These are phyloP conservation scores for Backusella circina DNA, from an alignment of 192 early-diverging fungal species.

Conservation along the genomic window DNA sequence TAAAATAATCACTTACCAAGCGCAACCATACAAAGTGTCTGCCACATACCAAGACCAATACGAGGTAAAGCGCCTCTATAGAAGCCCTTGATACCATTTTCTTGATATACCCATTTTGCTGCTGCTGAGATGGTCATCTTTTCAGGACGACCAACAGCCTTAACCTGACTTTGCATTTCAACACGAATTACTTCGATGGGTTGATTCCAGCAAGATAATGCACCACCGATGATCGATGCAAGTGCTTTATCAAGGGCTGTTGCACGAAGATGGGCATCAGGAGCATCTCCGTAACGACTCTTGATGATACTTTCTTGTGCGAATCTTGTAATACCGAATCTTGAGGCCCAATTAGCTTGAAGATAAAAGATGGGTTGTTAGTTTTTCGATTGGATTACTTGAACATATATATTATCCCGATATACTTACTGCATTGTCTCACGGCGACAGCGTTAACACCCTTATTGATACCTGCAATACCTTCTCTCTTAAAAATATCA, in stretches of 20 bases:
- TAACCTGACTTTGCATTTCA: conserved; percentile 96
- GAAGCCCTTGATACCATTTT: conserved; percentile 89
- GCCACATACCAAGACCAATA: conserved; percentile 74
- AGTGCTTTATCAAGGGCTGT: conserved; percentile 58
- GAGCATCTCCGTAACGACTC: conserved; percentile 38
- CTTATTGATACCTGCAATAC: conserved; percentile 96
- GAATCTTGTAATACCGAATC: conserved; percentile 81
- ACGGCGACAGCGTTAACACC: conserved; percentile 98
- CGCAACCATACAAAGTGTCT: conserved; percentile 92
- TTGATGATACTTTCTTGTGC: conserved; percentile 71
- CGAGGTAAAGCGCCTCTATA: conserved; percentile 85
- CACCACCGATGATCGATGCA: conserved; percentile 88
- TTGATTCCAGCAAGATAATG: conserved; percentile 96
- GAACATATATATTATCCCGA: background rate
- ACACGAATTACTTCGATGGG: conserved; percentile 99
- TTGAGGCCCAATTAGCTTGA: conserved; percentile 92
- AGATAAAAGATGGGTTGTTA: background rate
- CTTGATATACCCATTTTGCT: conserved; percentile 87
- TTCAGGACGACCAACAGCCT: conserved; percentile 81
- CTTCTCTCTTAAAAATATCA: conserved; percentile 91
- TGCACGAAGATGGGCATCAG: conserved; percentile 39
- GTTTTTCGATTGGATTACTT: background rate
- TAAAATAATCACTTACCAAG: conserved; percentile 41
- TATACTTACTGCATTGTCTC: conserved; percentile 72
- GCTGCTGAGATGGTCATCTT: conserved; percentile 86